These are phyloP conservation scores for Anastatica hierochuntica DNA, from an alignment of 345 rosid species.

Conservation along the genomic window DNA sequence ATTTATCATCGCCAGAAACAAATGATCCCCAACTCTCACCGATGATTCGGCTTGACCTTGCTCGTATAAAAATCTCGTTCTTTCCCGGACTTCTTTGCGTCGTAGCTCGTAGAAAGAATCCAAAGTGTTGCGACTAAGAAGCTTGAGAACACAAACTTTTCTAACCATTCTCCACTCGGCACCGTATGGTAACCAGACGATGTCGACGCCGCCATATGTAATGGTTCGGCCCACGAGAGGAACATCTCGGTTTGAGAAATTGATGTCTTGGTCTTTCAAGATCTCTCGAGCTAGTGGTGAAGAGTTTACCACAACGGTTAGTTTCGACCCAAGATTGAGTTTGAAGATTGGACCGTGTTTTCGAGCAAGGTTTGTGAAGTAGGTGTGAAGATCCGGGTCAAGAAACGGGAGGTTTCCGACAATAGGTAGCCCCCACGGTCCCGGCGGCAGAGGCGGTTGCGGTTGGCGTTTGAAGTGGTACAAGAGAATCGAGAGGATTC, in stretches of 20 bases:
- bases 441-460: slow-evolving; percentile 27
- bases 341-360: slow-evolving; percentile 32
- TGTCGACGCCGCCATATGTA: slow-evolving; percentile 32
- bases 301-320: slow-evolving; percentile 28
- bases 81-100: slow-evolving; percentile 18
- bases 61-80: slow-evolving; percentile 9
- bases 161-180: slow-evolving; percentile 35
- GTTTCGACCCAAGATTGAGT: slow-evolving; percentile 30
- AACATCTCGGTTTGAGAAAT: slow-evolving; percentile 34
- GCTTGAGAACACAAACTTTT: slow-evolving; percentile 24
- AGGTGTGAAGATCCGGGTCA: slow-evolving; percentile 32
- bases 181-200: slow-evolving; percentile 30
- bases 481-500: neutral
- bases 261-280: slow-evolving; percentile 31
- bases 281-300: slow-evolving; percentile 28
- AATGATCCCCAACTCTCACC: slow-evolving; percentile 31
- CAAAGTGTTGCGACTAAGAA: slow-evolving; percentile 26
- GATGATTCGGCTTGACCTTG: slow-evolving; percentile 7
- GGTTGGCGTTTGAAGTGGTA: neutral
- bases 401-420: slow-evolving; percentile 39
- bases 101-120: slow-evolving; percentile 31
- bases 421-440: slow-evolving; percentile 37
- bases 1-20: slow-evolving; percentile 28
- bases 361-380: slow-evolving; percentile 23
- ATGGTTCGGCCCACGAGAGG: slow-evolving; percentile 15